These are phyloP conservation scores for Pichia deserticola DNA, from an alignment of 805 yeast genomes.

Conservation along the genomic window DNA sequence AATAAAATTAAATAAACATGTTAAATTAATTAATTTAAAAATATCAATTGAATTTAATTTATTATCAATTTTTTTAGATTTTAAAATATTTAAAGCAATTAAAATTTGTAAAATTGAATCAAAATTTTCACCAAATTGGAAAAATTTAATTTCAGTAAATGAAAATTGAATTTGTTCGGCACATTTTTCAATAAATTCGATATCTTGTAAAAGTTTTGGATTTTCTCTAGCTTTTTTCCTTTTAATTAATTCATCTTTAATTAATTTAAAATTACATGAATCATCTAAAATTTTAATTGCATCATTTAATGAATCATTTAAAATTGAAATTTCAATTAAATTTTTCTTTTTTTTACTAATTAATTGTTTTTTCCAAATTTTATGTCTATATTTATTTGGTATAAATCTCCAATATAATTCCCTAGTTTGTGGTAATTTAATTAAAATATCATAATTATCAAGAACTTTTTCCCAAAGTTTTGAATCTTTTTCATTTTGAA, in stretches of 20 bases:
- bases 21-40: slow-evolving; percentile 16
- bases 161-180: slow-evolving; percentile 19
- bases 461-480: slow-evolving; percentile 37
- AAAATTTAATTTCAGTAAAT: slow-evolving; percentile 23
- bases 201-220: slow-evolving; percentile 6
- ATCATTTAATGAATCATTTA: slow-evolving; percentile 10
- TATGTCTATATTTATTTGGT: slow-evolving; percentile 35
- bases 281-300: slow-evolving; percentile 18
- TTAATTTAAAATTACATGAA: slow-evolving; percentile 26
- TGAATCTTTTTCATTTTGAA: slow-evolving; percentile 32
- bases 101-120: slow-evolving; percentile 23
- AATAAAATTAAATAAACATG: slow-evolving; percentile 22
- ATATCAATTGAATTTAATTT: slow-evolving; percentile 13
- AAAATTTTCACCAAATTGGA: slow-evolving; percentile 25
- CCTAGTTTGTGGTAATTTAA: slow-evolving; percentile 34
- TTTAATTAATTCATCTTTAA: slow-evolving; percentile 13
- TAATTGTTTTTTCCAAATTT: slow-evolving; percentile 45
- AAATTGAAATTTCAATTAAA: slow-evolving; percentile 1
- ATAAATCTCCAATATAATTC: slow-evolving; percentile 59
- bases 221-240: slow-evolving; percentile 12
- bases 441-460: slow-evolving; percentile 28
- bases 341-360: slow-evolving; percentile 31
- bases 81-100: slow-evolving; percentile 16
- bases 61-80: slow-evolving; percentile 3
- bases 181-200: slow-evolving; percentile 18